These are phyloP conservation scores for Diaporthe ampelina DNA, from an alignment of 2,329 filamentous ascomycete genomes.

Conservation along the genomic window DNA sequence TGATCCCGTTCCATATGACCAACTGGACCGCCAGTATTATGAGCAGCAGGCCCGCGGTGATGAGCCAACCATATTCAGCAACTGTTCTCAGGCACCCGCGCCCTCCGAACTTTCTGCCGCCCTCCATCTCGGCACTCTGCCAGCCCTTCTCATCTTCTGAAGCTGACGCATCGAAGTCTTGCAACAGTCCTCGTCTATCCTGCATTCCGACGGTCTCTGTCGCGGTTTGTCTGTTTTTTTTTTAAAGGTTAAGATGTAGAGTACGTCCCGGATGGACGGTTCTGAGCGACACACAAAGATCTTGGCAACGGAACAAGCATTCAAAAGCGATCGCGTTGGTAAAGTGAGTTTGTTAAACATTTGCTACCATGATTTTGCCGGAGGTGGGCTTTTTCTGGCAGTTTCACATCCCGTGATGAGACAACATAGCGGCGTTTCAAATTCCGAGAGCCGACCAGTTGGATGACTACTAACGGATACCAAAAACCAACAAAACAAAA, in stretches of 20 bases:
- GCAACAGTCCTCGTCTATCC: constrained; percentile 48
- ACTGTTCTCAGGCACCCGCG: constrained; percentile 39
- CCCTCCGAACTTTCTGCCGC: constrained; percentile 33
- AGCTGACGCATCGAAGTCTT: constrained; percentile 49
- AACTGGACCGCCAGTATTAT: constrained; percentile 47
- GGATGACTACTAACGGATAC: neutral
- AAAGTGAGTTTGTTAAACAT: neutral
- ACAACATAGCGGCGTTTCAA: constrained; percentile 17
- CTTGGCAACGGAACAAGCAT: neutral
- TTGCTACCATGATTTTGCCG: neutral
- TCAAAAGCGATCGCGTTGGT: neutral
- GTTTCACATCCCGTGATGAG: constrained; percentile 32
- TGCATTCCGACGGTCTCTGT: constrained; percentile 45
- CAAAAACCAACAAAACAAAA: neutral
- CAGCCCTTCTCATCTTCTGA: constrained; percentile 50
- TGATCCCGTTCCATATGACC: constrained; percentile 44
- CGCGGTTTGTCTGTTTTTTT: constrained; percentile 3
- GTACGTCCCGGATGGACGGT: too few species aligned
- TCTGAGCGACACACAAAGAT: neutral
- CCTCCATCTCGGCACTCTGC: constrained; percentile 40
- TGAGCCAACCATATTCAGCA: constrained; percentile 49
- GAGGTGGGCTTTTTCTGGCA: neutral
- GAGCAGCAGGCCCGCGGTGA: constrained; percentile 50
- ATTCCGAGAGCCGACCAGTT: neutral
- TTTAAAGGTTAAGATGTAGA: neutral